Evolutionary conservation across 202 grass and related monocot genomes (phyloP).

Genomic region (Digitaria exilis): DNA sequence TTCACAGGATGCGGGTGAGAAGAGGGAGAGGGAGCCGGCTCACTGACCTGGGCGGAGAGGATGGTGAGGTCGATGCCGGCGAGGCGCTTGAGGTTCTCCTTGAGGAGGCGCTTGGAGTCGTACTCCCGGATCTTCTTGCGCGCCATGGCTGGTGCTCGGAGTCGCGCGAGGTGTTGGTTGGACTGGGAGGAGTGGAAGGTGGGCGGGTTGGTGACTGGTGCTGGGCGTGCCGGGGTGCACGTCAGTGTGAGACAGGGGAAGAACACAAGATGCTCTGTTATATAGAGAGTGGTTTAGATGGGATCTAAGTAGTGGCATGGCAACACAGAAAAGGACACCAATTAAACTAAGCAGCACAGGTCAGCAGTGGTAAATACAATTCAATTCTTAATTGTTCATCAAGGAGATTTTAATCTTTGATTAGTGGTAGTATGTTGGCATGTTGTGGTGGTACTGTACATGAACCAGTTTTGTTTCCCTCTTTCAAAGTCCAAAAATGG

Average conservation of each 20-base stretch:
- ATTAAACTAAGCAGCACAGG: background rate
- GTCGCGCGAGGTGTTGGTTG: background rate
- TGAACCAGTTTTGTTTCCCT: background rate
- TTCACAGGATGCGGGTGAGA: background rate
- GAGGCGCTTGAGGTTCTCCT: slow-evolving; percentile 92
- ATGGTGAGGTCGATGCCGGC: slow-evolving; percentile 83
- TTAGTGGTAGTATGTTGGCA: background rate
- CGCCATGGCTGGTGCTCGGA: slow-evolving; percentile 43
- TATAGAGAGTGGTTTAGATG: background rate
- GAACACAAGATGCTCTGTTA: background rate
- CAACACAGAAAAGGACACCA: background rate
- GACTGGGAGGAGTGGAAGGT: background rate
- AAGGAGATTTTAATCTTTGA: background rate
- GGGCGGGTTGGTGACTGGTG: background rate
- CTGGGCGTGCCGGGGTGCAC: background rate
- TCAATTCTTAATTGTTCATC: background rate
- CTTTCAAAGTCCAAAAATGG: background rate
- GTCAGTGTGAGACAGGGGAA: too few species aligned
- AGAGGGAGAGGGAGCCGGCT: background rate
- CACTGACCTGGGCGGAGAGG: slow-evolving; percentile 75
- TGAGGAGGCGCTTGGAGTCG: slow-evolving; percentile 92
- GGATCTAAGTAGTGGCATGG: background rate
- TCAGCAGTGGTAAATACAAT: background rate
- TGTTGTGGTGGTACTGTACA: background rate
- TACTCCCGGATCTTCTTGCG: slow-evolving; percentile 98